Conservation (phyloP, 768 basidiomycete species). For the Exidia glandulosa region DNA sequence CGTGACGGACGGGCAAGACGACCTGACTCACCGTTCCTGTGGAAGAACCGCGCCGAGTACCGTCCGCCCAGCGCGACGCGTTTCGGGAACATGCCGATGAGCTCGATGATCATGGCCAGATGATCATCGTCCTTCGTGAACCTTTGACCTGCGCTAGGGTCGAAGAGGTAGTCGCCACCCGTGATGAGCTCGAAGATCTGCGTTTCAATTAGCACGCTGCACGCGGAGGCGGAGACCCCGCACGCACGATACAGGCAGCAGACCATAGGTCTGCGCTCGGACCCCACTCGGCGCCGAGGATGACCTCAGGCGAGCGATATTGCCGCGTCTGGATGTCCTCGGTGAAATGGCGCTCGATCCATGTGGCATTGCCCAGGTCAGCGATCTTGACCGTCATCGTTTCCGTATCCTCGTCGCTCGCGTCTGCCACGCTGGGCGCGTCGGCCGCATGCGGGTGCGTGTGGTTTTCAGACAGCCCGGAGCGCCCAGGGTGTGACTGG, state of each 20-base stretch:
- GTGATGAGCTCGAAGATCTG: slow-evolving; percentile 92
- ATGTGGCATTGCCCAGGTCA: slow-evolving; percentile 91
- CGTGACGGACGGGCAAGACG: background rate
- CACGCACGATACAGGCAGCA: slow-evolving; percentile 80
- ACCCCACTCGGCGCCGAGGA: slow-evolving; percentile 92
- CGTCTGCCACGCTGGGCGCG: slow-evolving; percentile 17
- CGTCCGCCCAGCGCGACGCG: slow-evolving; percentile 80
- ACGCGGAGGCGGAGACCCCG: background rate
- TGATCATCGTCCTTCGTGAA: slow-evolving; percentile 97
- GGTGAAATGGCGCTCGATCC: slow-evolving; percentile 94
- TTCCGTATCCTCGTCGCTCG: slow-evolving; percentile 30
- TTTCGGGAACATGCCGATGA: slow-evolving; percentile 83
- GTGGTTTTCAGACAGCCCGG: background rate
- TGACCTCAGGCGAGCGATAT: slow-evolving; percentile 95
- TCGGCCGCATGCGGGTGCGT: background rate
- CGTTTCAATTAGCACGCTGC: background rate
- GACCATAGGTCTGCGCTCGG: slow-evolving; percentile 95
- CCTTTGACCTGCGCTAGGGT: slow-evolving; percentile 86
- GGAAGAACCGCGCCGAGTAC: slow-evolving; percentile 92
- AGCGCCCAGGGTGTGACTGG: too few relatives aligned
- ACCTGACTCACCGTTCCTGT: slow-evolving; percentile 79
- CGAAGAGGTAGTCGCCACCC: slow-evolving; percentile 98
- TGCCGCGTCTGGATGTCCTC: slow-evolving; percentile 98
- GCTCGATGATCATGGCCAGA: slow-evolving; percentile 95
- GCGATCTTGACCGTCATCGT: slow-evolving; percentile 98